Evolutionary conservation across 345 rosid species (phyloP), one percentile per base, ranked within the genome.

Genomic region (Eucalyptus marginata): DNA sequence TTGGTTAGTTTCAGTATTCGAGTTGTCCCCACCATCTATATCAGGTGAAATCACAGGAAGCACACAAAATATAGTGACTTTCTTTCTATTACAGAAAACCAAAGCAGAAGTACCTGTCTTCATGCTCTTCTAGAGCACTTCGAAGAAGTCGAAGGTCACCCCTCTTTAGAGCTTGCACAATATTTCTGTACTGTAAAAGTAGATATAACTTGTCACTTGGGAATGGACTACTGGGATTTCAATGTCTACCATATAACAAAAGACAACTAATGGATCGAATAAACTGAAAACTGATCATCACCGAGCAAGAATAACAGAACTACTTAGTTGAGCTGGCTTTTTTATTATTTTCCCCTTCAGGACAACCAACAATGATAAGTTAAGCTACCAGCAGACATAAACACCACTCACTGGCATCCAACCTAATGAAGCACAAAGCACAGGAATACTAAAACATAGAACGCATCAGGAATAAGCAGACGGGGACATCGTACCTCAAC

Each of bases 111-210:
- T 92, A 97, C 99, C 90, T 94, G 91, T 97, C 94, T 94, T 98
- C 99, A 89, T 96, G 95, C 89, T 96, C 98, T 87, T 96, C 95
- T 89, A 98, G 97, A 79, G 98, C 98, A 91, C 81, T 92, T 86
- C 99, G 95, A 83, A 96, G 98, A 89, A 98, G 98, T 56, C 94
- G 95, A 85, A 97, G 97, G 93, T 98, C 99, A 89, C 99, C 99
- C 81, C 95, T 93, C 91, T 87, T 94, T 29, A 96, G 92, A 89
- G 99, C 96, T 92, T 90, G 92, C 87, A 96, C 95, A 66, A 98
- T 90, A 88, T 98, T 93, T 49, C 90, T 92, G 91, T 96, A 98
- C 99, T 97, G 98, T 59, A 46, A 90, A 83, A 79, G 27, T 40
- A 76, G 3, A 76, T 36, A 76, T 36, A 76, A 20, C 27, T 36